Base-by-base conservation (phyloP, 2,329 filamentous ascomycete genomes). In the Neofusicoccum ribis region DNA sequence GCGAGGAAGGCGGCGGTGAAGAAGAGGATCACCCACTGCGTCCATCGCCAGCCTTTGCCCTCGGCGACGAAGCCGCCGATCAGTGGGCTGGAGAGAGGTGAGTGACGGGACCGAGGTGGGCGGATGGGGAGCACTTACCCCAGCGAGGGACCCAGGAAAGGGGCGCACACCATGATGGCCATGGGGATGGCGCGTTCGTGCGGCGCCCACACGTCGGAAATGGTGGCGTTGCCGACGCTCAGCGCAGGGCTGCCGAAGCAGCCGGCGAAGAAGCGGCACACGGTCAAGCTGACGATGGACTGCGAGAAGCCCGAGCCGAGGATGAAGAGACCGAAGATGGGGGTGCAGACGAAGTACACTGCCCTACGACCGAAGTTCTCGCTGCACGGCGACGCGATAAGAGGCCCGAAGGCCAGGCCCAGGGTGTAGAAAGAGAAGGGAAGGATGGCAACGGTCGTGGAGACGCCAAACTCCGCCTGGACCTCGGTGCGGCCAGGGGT, bases 331-430 rank as follows among this genome's bases (percentile, higher is more conserved):
- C 86, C 86, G 7, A 87, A 90, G 54, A 86, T 83, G 5, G 84
- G 87, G 65, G 91, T 83, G 54, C 86, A 87, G 75, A 90, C 88
- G 68, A 91, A 76, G 65, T 88, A 88, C 73, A 93, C 91, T 23
- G 90, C 74, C 39, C 86, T 82, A 34, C 91, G 85, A 43, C 91
- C 91, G 70, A 83, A 86, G 43, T 90, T 80, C 78, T 94, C 91
- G 1, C 88, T 91, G 4, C 93, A 78, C 0, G 91, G 91, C 2
- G 90, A 90, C 81, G 89, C 91, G 23, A 93, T 80, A 0, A 86
- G 85, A 1, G 91, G 90, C 0, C 90, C 90, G 64, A 89, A 86
- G 1, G 88, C 91, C 52, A 92, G 89, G 3, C 70, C 72, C 3
- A 74, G 63, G 1, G 67, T 66, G 39, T 72, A 74, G 9, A 71